A percentile compares a stretch with the other conserved stretches of the same genome.
phyloP scores from a whole-genome alignment of 1,284 basidiomycete species.

The Cronartium quercuum region DNA sequence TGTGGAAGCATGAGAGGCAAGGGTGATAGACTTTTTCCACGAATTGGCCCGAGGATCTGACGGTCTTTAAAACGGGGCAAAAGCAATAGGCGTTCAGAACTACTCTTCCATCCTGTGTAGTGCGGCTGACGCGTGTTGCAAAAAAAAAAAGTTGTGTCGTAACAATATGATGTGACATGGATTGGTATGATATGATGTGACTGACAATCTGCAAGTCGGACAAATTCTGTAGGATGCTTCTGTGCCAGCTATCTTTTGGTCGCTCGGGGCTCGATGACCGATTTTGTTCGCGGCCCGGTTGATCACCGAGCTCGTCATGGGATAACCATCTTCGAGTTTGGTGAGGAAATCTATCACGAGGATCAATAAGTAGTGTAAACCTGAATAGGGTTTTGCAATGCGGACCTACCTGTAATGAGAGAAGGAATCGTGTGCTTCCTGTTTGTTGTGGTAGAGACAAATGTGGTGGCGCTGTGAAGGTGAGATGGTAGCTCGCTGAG shows the following conservation, averaged over 20 bases:
- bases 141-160: not conserved
- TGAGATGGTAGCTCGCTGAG: slow-evolving; percentile 4
- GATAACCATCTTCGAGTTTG: slow-evolving; percentile 27
- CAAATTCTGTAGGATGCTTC: not conserved
- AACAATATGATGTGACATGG: no score
- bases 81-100: no score
- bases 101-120: not conserved
- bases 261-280: not conserved
- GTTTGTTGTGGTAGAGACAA: not conserved
- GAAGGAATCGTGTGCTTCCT: not conserved
- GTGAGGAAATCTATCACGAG: slow-evolving; percentile 13
- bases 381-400: not conserved
- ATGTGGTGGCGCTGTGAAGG: not conserved
- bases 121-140: not conserved
- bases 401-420: slow-evolving; percentile 7
- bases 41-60: slow-evolving; percentile 15
- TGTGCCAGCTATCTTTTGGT: not conserved
- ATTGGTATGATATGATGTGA: not conserved
- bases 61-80: slow-evolving; percentile 9
- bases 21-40: slow-evolving; percentile 26
- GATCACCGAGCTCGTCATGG: slow-evolving; percentile 32
- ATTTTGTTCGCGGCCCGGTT: slow-evolving; percentile 34
- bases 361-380: not conserved
- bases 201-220: slow-evolving; percentile 18
- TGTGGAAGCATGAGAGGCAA: slow-evolving; percentile 7